A percentile compares a stretch with the other conserved stretches of the same genome.
Evolutionary conservation across 345 rosid genomes (phyloP).

Genomic region (Dipteronia sinensis): DNA sequence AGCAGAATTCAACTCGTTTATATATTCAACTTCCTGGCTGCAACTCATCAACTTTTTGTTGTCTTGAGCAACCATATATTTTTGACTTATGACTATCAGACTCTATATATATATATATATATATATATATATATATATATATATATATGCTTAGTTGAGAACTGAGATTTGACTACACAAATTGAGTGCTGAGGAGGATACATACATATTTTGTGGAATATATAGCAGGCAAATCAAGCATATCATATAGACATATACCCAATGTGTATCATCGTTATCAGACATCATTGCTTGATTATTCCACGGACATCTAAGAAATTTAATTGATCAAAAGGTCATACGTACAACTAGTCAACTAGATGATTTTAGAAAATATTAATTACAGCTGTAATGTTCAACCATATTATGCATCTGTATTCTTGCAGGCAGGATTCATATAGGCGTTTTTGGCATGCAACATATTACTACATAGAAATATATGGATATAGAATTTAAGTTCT

Average conservation of each 20-base stretch:
- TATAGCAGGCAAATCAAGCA: background rate
- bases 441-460: background rate
- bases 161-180: too few relatives aligned
- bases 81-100: too few relatives aligned
- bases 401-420: too few relatives aligned
- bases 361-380: too few relatives aligned
- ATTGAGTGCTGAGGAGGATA: background rate
- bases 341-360: too few relatives aligned
- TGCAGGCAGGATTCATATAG: background rate
- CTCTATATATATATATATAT: too few relatives aligned
- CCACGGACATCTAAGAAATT: background rate
- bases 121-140: too few relatives aligned
- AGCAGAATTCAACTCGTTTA: background rate
- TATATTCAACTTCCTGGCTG: background rate
- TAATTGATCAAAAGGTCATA: background rate
- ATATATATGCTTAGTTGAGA: background rate
- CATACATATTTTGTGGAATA: too few relatives aligned
- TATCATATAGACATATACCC: background rate
- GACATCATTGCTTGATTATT: background rate
- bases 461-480: too few relatives aligned
- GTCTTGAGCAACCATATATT: too few relatives aligned
- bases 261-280: background rate
- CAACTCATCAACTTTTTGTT: too few relatives aligned
- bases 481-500: too few relatives aligned
- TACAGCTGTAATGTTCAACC: background rate